Percentiles rank a stretch among this genome's conserved stretches.
phyloP scores from a whole-genome alignment of 441 rosid genomes.

The Croton setiger region DNA sequence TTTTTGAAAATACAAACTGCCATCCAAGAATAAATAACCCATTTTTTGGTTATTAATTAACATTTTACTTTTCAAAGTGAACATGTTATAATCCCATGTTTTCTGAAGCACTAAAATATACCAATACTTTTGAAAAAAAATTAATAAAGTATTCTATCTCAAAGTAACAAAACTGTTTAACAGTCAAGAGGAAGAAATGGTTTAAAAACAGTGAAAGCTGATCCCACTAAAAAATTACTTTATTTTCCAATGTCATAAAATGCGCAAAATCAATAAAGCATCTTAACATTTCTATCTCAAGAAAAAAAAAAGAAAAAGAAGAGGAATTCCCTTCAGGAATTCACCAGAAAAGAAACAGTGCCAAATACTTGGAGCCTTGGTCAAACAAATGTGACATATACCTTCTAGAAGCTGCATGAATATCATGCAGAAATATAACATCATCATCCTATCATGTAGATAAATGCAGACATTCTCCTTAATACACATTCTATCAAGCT shows the following conservation, averaged over 20 bases:
- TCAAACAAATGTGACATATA: neutral
- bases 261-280: constrained; percentile 1
- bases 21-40: neutral
- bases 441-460: neutral
- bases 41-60: neutral
- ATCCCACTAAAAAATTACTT: neutral
- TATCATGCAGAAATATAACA: neutral
- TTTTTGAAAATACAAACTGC: neutral
- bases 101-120: neutral
- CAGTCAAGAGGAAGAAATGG: neutral
- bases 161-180: neutral
- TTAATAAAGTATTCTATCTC: neutral
- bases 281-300: neutral
- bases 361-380: neutral
- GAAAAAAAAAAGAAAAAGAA: neutral
- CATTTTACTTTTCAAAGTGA: neutral
- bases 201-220: neutral
- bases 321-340: neutral
- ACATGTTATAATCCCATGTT: neutral
- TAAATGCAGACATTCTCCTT: neutral
- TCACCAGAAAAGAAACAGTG: neutral
- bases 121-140: too few relatives aligned
- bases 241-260: neutral
- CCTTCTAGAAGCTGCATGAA: neutral
- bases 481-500: neutral